phyloP scores from a whole-genome alignment of 148 eudicot species.

The Rhododendron simsii region DNA sequence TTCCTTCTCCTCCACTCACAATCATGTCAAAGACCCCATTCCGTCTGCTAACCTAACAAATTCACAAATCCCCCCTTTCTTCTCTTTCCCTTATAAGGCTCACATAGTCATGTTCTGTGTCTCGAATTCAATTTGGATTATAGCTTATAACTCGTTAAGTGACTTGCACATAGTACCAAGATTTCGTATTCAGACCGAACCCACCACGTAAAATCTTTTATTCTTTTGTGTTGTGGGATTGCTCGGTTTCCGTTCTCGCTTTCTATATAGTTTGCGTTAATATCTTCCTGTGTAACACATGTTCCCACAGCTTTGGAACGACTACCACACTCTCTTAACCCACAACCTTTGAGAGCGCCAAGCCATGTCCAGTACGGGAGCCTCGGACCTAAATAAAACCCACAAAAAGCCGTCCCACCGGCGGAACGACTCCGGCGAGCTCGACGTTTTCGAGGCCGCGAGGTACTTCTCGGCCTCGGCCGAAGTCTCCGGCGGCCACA shows the following conservation, averaged over 20 bases:
- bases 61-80: not conserved
- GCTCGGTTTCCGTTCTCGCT: not conserved
- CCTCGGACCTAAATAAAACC: conserved; percentile 31
- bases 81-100: not conserved
- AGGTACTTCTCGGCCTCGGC: conserved; percentile 57
- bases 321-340: not conserved
- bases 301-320: not conserved
- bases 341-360: not conserved
- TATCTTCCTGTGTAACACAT: not conserved
- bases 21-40: conserved; percentile 22
- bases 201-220: not conserved
- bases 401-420: conserved; percentile 38
- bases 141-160: not conserved
- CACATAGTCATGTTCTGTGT: not conserved
- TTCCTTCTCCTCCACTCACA: conserved; percentile 17
- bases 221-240: not conserved
- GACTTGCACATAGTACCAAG: not conserved
- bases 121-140: not conserved
- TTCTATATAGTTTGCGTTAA: not conserved
- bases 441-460: conserved; percentile 80
- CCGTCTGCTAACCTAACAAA: conserved; percentile 8
- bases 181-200: not conserved
- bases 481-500: conserved; percentile 17
- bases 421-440: conserved; percentile 62
- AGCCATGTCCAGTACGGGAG: conserved; percentile 45